Conservation (phyloP, 2,329 filamentous ascomycete species). For the Aciculosporium take region DNA sequence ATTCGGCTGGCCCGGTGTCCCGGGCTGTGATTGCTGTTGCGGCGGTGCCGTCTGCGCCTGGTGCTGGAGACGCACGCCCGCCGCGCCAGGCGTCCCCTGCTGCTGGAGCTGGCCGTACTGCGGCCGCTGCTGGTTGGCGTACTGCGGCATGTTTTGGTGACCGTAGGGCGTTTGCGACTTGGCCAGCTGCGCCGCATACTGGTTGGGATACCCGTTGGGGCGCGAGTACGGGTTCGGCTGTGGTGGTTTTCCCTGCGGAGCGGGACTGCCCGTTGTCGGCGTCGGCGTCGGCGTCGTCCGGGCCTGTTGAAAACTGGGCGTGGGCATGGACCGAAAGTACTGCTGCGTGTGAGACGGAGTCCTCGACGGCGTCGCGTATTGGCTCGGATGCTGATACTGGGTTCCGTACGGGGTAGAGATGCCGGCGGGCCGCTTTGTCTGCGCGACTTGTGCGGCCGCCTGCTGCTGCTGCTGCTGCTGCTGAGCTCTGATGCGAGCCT, state of each 20-base stretch:
- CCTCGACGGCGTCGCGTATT: slow-evolving; percentile 34
- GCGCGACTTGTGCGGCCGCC: slow-evolving; percentile 9
- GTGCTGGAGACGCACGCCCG: slow-evolving; percentile 25
- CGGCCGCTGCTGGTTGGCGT: slow-evolving; percentile 30
- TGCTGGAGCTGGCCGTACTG: slow-evolving; percentile 28
- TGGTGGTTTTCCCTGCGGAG: slow-evolving; percentile 20
- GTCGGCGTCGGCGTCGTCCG: slow-evolving; percentile 17
- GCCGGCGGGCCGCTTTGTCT: slow-evolving; percentile 23
- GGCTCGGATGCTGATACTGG: slow-evolving; percentile 28
- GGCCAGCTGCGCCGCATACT: slow-evolving; percentile 34
- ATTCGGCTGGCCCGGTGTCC: slow-evolving; percentile 22
- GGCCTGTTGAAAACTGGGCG: slow-evolving; percentile 30
- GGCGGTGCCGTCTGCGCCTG: slow-evolving; percentile 24
- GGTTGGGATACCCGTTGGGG: slow-evolving; percentile 31
- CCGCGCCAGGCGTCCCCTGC: slow-evolving; percentile 27
- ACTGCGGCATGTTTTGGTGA: slow-evolving; percentile 35
- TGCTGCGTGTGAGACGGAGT: slow-evolving; percentile 30
- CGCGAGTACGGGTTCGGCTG: slow-evolving; percentile 36
- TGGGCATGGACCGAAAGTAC: slow-evolving; percentile 26
- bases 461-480: slow-evolving; percentile 14
- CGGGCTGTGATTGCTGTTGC: slow-evolving; percentile 18
- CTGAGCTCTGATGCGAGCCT: slow-evolving; percentile 32
- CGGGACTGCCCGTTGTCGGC: slow-evolving; percentile 16
- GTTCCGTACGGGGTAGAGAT: slow-evolving; percentile 26
- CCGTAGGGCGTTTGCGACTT: slow-evolving; percentile 39